Evolutionary conservation across 2,329 filamentous ascomycete genomes (phyloP), one percentile per base, ranked within the genome.

Genomic region (Furcasterigmium sp.): DNA sequence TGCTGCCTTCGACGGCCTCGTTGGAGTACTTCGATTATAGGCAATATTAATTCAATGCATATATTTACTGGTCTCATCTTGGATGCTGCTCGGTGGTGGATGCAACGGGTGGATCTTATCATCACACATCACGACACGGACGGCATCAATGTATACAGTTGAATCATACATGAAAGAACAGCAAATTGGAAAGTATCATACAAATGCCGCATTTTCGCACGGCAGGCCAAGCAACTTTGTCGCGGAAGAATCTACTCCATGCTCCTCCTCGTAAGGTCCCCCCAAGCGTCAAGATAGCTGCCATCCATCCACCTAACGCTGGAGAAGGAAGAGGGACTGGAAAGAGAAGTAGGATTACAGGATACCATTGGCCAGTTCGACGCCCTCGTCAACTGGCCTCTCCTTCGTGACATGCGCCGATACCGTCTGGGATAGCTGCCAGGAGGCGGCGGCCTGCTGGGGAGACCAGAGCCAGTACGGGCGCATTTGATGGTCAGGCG

Each of bases 281-380:
- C 15, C 30, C 32, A 17, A 13, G 30, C 32, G 11, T 42, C 34
- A 18, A 42, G 30, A 42, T 37, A 18, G 26, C 29, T 25, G 40
- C 40, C 30, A 42, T 19, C 30, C 21, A 19, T 14, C 34, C 13
- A n/a, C 32, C 21, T 34, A n/a, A 17, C 14, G 29, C 15, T 20
- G 15, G 26, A 25, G n/a, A 20, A 14, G 15, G 38, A 26, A 29
- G 34, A 37, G 21, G 25, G 38, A 42, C n/a, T 26, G 23, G n/a
- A 47, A 49, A 39, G 45, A 47, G 46, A 45, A 25, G 30, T 50
- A 47, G 44, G 48, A 50, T 50, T 50, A 50, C 48, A 50, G 42
- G 46, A 32, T 37, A 25, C 44, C 48, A 34, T 45, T 35, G 44
- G 39, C 34, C 40, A 45, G 39, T 42, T 39, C 46, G 42, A 49